Conservation (phyloP, 805 yeast genomes). For the Candida endomychidarum region DNA sequence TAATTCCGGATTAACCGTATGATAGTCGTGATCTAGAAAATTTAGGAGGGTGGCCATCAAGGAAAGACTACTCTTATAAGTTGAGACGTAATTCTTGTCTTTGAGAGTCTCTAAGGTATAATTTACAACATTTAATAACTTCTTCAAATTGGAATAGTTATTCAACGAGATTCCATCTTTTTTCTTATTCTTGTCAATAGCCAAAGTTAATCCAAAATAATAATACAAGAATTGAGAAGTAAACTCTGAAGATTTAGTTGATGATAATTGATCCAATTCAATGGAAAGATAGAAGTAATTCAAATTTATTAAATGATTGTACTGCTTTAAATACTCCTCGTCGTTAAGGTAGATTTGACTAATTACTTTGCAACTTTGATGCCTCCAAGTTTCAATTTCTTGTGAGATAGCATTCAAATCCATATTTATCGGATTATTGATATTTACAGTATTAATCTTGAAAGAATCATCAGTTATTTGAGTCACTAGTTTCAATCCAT, state of each 20-base stretch:
- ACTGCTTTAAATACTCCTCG: constrained; percentile 28
- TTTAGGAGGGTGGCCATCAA: constrained; percentile 4
- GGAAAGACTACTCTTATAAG: constrained; percentile 7
- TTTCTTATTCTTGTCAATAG: constrained; percentile 18
- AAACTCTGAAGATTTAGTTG: constrained; percentile 40
- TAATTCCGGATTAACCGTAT: constrained; percentile 1
- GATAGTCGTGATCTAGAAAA: constrained; percentile 5
- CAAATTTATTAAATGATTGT: constrained; percentile 33
- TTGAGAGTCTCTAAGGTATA: constrained; percentile 17
- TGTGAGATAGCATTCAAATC: constrained; percentile 21
- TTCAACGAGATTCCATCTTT: constrained; percentile 20
- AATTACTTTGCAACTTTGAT: constrained; percentile 25
- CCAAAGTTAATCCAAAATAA: constrained; percentile 33
- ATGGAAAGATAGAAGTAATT: constrained; percentile 40
- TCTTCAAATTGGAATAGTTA: constrained; percentile 33
- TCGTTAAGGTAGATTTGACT: constrained; percentile 27
- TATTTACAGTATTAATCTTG: background rate
- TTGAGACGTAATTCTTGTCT: background rate
- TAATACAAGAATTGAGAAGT: constrained; percentile 42
- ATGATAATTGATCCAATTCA: constrained; percentile 41
- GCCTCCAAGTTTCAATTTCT: constrained; percentile 40
- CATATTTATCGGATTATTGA: background rate
- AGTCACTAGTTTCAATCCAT: constrained; percentile 11
- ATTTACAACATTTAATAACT: constrained; percentile 37
- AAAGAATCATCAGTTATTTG: constrained; percentile 1